These are phyloP conservation scores for Lasiodiplodia citricola DNA, from an alignment of 2,329 filamentous ascomycete species.

Conservation along the genomic window DNA sequence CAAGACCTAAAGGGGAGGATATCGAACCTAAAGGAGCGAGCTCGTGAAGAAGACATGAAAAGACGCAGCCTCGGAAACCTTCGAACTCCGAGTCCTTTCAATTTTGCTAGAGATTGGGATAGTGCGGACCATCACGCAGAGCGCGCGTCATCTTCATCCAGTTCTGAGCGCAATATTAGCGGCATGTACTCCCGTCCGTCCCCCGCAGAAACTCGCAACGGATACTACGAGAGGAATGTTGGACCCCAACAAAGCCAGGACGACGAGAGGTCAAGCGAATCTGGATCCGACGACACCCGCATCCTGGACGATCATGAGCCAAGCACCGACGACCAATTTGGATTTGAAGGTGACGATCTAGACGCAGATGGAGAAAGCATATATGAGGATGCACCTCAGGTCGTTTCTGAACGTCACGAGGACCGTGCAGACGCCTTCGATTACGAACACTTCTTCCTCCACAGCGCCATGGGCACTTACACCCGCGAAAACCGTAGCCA, in stretches of 20 bases:
- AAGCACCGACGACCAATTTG: slow-evolving; percentile 40
- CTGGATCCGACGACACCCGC: slow-evolving; percentile 15
- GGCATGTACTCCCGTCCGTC: neutral
- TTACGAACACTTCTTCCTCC: slow-evolving; percentile 93
- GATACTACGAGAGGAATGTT: neutral
- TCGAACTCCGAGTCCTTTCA: slow-evolving; percentile 79
- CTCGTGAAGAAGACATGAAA: slow-evolving; percentile 77
- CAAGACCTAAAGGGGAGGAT: slow-evolving; percentile 85
- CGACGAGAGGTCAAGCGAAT: slow-evolving; percentile 30
- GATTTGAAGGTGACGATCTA: slow-evolving; percentile 45
- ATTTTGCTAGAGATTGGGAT: slow-evolving; percentile 67
- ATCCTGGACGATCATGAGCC: slow-evolving; percentile 28
- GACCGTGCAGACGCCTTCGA: slow-evolving; percentile 95
- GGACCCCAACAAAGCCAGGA: slow-evolving; percentile 32
- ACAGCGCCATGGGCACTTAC: slow-evolving; percentile 86
- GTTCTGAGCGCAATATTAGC: slow-evolving; percentile 23
- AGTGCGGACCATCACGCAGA: slow-evolving; percentile 41
- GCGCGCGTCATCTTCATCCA: slow-evolving; percentile 10
- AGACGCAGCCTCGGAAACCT: slow-evolving; percentile 77
- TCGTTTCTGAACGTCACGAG: slow-evolving; percentile 71
- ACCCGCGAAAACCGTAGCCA: slow-evolving; percentile 62
- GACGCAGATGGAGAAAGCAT: slow-evolving; percentile 34
- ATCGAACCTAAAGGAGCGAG: slow-evolving; percentile 77
- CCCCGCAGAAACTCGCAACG: neutral
- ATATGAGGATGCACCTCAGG: slow-evolving; percentile 23